phyloP scores from a whole-genome alignment of 768 basidiomycete genomes.

The Boletellus ananas region DNA sequence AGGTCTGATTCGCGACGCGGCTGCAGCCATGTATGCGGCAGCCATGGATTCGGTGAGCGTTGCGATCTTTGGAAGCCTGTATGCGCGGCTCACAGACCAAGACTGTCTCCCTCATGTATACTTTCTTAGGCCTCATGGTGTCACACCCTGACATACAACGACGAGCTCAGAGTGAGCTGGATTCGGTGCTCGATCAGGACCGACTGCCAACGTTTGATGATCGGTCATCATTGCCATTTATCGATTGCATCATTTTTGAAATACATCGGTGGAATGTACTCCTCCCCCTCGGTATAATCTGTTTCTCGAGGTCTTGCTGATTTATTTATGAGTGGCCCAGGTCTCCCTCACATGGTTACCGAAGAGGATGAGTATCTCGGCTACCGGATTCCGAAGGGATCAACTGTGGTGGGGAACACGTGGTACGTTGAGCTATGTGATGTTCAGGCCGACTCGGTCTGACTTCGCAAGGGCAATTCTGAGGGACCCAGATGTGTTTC shows the following conservation, averaged over 20 bases:
- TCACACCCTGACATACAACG: constrained; percentile 10
- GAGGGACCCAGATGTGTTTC: no score
- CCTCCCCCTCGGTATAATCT: constrained; percentile 8
- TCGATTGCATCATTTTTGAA: constrained; percentile 13
- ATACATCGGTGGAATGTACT: constrained; percentile 9
- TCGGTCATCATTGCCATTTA: constrained; percentile 10
- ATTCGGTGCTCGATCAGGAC: constrained; percentile 6
- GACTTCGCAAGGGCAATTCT: no score
- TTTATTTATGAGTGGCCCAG: constrained; percentile 4
- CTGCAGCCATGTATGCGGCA: constrained; percentile 7
- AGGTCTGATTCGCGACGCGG: constrained; percentile 13
- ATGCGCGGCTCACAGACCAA: not conserved
- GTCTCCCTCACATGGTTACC: constrained; percentile 36
- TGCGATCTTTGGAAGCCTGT: no score
- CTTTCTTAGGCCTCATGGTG: constrained; percentile 14
- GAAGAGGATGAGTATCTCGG: constrained; percentile 23
- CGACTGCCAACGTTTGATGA: constrained; percentile 14
- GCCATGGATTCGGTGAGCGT: constrained; percentile 11
- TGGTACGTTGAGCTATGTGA: constrained; percentile 25
- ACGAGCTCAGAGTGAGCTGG: constrained; percentile 12
- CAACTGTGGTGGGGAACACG: constrained; percentile 39
- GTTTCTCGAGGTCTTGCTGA: not conserved
- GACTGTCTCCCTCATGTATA: constrained; percentile 5
- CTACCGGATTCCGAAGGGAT: constrained; percentile 39
- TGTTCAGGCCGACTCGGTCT: not conserved